Percentiles rank a stretch among this genome's conserved stretches.
phyloP scores from a whole-genome alignment of 257 asterid species.

The Craterostigma plantagineum region DNA sequence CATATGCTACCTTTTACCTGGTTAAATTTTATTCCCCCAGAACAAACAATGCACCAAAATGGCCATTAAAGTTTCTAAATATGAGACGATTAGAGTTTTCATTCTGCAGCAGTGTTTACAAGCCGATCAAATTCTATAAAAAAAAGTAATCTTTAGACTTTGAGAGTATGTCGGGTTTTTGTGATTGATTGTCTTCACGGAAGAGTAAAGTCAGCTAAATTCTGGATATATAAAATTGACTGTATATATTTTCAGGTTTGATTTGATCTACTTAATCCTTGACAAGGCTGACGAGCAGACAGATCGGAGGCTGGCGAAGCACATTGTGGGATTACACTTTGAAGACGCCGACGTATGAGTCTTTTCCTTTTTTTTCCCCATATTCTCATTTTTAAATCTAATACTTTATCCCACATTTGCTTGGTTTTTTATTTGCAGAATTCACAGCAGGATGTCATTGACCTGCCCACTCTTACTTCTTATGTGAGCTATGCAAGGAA shows the following conservation, averaged over 20 bases:
- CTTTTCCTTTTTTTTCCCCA: neutral
- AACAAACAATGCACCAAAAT: no score
- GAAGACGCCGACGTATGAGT: slow-evolving; percentile 63
- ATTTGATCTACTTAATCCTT: slow-evolving; percentile 83
- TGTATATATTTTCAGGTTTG: slow-evolving; percentile 44
- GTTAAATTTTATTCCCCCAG: no score
- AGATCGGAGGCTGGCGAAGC: slow-evolving; percentile 95
- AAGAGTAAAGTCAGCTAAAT: slow-evolving; percentile 1
- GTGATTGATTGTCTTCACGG: no score
- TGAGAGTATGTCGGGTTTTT: no score
- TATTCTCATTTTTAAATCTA: neutral
- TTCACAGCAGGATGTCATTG: slow-evolving; percentile 33
- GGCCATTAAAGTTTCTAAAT: no score
- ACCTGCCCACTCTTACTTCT: slow-evolving; percentile 75
- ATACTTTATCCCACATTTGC: neutral
- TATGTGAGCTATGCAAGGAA: slow-evolving; percentile 85
- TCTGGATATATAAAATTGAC: neutral
- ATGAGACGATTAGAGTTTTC: no score
- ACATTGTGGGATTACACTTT: slow-evolving; percentile 86
- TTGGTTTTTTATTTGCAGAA: neutral
- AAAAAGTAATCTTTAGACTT: no score
- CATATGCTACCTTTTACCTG: no score
- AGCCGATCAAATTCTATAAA: no score
- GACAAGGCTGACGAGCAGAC: slow-evolving; percentile 94
- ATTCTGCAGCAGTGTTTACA: no score